Evolutionary conservation across 305 asterid species (phyloP), one percentile per base, ranked within the genome.

Genomic region (Fraxinus sp.): DNA sequence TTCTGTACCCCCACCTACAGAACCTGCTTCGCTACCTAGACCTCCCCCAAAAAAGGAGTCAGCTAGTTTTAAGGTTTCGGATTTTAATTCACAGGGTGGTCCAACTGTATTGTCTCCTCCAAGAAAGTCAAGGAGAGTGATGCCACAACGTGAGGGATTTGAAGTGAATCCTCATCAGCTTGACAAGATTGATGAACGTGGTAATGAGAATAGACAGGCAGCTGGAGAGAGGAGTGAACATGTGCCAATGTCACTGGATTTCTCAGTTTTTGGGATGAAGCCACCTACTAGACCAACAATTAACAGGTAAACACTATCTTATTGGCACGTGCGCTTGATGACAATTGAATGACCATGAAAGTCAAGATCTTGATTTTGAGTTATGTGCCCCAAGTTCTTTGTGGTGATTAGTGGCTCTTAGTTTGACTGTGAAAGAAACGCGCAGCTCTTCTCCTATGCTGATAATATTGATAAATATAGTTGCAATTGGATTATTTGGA

Each of bases 51-150:
- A 95, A 88, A 91, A 78, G 89, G 98, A 96, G 16, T 75, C 98
- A 4, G 72, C 81, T 68, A 86, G 85, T 86, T 84, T 96, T 66
- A 89, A 85, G 87, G 90, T 80, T 82, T 81, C 91, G 55, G 97
- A 92, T 80, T 85, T 91, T 84, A 89, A 89, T 87, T 86, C 93
- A 68, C 91, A 75, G 70, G 95, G 89, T 76, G 97, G 97, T 77
- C 98, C 99, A 2, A 89, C 96, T 28, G 97, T 96, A 36, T 85
- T 96, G 84, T 96, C 99, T 81, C 99, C 99, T 79, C 98, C 97
- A 80, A 92, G 98, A 87, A 96, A 93, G 92, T 91, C 91, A 52
- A 92, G 98, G 86, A 92, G 98, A 86, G 98, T 96, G 85, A 95
- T 92, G 97, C 93, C 98, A 57, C 86, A 90, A 16, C 98, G 94